Evolutionary conservation across 345 rosid genomes (phyloP), one percentile per base, ranked within the genome.

Genomic region (Euphorbia peplus): DNA sequence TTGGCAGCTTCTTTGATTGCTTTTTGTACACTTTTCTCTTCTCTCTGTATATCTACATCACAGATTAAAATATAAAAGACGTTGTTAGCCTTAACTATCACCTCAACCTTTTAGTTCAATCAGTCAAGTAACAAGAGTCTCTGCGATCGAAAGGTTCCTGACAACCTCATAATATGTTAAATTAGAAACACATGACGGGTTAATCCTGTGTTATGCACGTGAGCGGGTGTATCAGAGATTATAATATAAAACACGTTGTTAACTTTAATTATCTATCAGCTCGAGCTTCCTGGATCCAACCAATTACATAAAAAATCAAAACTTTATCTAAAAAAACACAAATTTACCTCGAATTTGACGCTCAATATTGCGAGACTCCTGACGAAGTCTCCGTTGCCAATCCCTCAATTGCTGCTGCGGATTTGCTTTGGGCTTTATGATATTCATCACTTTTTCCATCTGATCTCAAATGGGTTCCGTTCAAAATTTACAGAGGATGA

Each of bases 301-400:
- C 4, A 8, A 68, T 53, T 14, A 21, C 57, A n/a, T 9, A 2
- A 21, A 57, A 26, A 26, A 3, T 18, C 58, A 28, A 24, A 69
- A 60, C 19, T 8, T 8, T 3, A 11, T 5, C 18, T 13, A 7
- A 1, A 60, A 54, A 46, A 29, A 21, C 25, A 67, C 5, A 39
- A 5, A 60, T 54, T 67, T 69, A 75, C 96, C 98, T 83, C 95
- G 81, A 77, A 90, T 92, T 80, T 92, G 96, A 74, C 98, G 96
- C 63, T 92, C 98, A 70, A 90, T 87, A 83, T 86, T 88, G 68
- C 98, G 95, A 57, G 85, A 81, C 75, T 90, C 98, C 57, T 92
- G 96, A n/a, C 98, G 92, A 19, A 92, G 93, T 67, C 78, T 81
- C 14, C 95, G 95, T 73, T 92, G 96, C 98, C 96, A 92, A 84